Conservation (phyloP, 2,329 filamentous ascomycete species). For the Cladobotryum protrusum region DNA sequence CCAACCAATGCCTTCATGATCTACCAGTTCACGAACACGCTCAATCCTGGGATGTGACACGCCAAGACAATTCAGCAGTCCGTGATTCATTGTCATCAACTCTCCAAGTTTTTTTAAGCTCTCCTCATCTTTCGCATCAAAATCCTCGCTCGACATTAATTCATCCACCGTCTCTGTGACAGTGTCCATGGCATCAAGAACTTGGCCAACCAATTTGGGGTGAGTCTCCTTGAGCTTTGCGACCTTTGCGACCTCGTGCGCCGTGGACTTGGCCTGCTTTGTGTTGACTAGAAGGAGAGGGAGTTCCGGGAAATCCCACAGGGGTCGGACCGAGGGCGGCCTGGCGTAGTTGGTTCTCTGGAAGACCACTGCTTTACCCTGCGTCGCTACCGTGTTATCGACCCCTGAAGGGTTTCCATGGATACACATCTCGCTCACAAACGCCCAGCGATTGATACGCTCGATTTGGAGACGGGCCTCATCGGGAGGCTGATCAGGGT, state of each 20-base stretch:
- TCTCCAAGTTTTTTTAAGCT: conserved; percentile 73
- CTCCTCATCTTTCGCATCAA: conserved; percentile 57
- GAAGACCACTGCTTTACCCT: conserved; percentile 92
- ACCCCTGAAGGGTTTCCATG: conserved; percentile 95
- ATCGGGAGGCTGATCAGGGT: conserved; percentile 80
- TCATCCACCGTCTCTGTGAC: conserved; percentile 52
- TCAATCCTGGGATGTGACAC: conserved; percentile 94
- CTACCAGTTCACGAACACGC: conserved; percentile 82
- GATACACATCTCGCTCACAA: conserved; percentile 94
- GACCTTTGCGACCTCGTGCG: conserved; percentile 81
- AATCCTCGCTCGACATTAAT: conserved; percentile 54
- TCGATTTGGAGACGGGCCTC: conserved; percentile 89
- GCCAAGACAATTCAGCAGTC: conserved; percentile 80
- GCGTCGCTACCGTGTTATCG: conserved; percentile 91
- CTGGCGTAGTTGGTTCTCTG: conserved; percentile 70
- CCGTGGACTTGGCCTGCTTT: conserved; percentile 77
- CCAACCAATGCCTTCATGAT: conserved; percentile 87
- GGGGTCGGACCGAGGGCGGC: conserved; percentile 67
- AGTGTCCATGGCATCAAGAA: conserved; percentile 79
- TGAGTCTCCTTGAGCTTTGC: conserved; percentile 63
- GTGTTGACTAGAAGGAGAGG: conserved; percentile 89
- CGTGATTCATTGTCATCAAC: conserved; percentile 90
- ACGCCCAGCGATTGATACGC: conserved; percentile 95
- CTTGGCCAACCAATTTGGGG: conserved; percentile 69
- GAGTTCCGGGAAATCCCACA: conserved; percentile 87